A percentile compares a stretch with the other conserved stretches of the same genome.
Evolutionary conservation across 192 early-diverging fungal species (phyloP).

Genomic region (Chytriomyces hyalinus): DNA sequence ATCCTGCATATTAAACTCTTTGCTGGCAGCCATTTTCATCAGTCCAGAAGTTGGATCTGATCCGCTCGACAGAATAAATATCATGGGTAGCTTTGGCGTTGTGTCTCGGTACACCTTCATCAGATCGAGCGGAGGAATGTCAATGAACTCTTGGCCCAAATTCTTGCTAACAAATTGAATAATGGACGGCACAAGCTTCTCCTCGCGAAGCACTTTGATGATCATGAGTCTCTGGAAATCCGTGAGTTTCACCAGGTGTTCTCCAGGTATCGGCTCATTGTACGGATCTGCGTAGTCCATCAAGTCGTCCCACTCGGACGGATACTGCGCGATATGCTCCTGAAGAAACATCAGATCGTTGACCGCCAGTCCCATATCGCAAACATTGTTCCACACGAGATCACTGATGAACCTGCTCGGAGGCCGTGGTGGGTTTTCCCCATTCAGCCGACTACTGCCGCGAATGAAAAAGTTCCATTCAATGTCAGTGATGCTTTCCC

Average conservation of each 20-base stretch:
- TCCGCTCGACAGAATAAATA: slow-evolving; percentile 69
- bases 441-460: slow-evolving; percentile 45
- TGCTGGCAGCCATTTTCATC: slow-evolving; percentile 62
- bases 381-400: slow-evolving; percentile 60
- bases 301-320: slow-evolving; percentile 55
- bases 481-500: slow-evolving; percentile 43
- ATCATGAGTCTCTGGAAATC: slow-evolving; percentile 59
- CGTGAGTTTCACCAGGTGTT: slow-evolving; percentile 38
- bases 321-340: slow-evolving; percentile 55
- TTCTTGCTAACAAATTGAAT: slow-evolving; percentile 62
- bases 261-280: slow-evolving; percentile 45
- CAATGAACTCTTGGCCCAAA: slow-evolving; percentile 62
- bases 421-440: slow-evolving; percentile 52
- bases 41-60: slow-evolving; percentile 63
- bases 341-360: slow-evolving; percentile 48
- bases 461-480: slow-evolving; percentile 70
- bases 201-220: slow-evolving; percentile 65
- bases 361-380: slow-evolving; percentile 52
- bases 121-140: slow-evolving; percentile 62
- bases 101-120: slow-evolving; percentile 64
- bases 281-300: slow-evolving; percentile 54
- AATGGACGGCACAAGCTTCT: slow-evolving; percentile 56
- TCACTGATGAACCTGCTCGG: slow-evolving; percentile 50
- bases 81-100: slow-evolving; percentile 51
- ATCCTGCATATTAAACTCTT: slow-evolving; percentile 63